Percentiles rank a stretch among this genome's conserved stretches.
Conservation (phyloP, 2,329 filamentous ascomycete genomes). For the Colletotrichum lupini region DNA sequence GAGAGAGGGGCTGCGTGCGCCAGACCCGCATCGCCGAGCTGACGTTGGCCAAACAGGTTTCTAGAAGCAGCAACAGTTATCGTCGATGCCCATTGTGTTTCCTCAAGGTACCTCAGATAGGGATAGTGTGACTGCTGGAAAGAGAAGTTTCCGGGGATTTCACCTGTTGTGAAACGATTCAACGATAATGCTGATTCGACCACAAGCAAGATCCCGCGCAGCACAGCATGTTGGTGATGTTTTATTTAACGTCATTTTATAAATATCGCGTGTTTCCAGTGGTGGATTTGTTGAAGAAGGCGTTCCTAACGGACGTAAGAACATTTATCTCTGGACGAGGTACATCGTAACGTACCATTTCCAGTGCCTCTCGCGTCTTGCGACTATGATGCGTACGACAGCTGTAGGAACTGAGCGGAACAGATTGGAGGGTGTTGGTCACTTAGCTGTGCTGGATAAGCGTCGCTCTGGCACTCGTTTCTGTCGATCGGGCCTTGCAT, state of each 20-base stretch:
- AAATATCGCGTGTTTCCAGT: constrained; percentile 10
- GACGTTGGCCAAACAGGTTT: constrained; percentile 1
- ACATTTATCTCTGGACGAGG: neutral
- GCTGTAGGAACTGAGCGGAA: neutral
- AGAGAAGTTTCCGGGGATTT: constrained; percentile 22
- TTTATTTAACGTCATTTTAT: constrained; percentile 23
- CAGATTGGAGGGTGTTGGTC: neutral
- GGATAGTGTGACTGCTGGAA: neutral
- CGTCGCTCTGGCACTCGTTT: neutral
- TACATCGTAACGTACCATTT: neutral
- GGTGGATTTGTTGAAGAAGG: neutral
- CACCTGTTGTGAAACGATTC: constrained; percentile 1
- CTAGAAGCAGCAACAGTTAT: constrained; percentile 5
- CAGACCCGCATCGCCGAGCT: neutral
- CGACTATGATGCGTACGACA: neutral
- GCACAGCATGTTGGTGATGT: constrained; percentile 10
- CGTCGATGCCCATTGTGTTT: neutral
- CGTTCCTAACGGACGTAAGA: neutral
- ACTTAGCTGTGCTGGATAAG: neutral
- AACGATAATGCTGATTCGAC: constrained; percentile 24
- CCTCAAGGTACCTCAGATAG: neutral
- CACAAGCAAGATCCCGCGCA: neutral
- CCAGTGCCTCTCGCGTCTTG: neutral
- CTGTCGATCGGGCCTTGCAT: neutral
- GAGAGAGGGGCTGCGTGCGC: constrained; percentile 2